Base-by-base conservation (phyloP, 2,329 filamentous ascomycete genomes). In the Cryphonectria nitschkei region DNA sequence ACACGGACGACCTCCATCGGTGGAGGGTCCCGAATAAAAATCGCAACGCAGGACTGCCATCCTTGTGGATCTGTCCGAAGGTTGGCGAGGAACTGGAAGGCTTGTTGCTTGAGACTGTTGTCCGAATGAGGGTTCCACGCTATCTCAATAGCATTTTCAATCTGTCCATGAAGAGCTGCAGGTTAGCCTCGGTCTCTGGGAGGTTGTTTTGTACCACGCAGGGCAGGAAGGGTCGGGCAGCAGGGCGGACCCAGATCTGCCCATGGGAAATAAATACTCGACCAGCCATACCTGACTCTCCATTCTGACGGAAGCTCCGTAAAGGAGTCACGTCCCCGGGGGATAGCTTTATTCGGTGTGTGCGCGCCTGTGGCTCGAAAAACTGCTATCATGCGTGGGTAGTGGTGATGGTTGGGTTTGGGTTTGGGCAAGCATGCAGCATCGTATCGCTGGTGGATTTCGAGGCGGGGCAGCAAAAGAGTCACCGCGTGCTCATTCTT, bases 81-180 rank as follows among this genome's bases (percentile, higher is more conserved):
- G 79, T 94, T 93, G 80, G 89, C 86, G 67, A 93, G 86, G 81
- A 93, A 97, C 68, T 94, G 89, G 80, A 93, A 92, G 75, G 95
- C 95, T 84, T 97, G 94, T 72, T 84, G 82, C 82, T 95, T 94
- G 78, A 97, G 86, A 75, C 85, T 83, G 77, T 88, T 90, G 81
- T 95, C 90, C 77, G 94, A 92, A 77, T 87, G 83, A 72, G 93
- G 93, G 82, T 95, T 91, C 85, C 91, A 96, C 82, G 94, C 93
- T 84, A 98, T 97, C 82, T 96, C 90, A 84, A 98, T 96, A 82
- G 96, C 96, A 84, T 93, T 95, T 84, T 96, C 93, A 81, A 98
- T 91, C 93, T 98, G 78, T 22, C 66, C n/a, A 61, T 32, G 29
- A 1, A 39, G 9, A 37, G n/a, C n/a, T 32, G 32, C 19, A 64